phyloP scores from a whole-genome alignment of 2,329 filamentous ascomycete species.

The Diatrype stigma region DNA sequence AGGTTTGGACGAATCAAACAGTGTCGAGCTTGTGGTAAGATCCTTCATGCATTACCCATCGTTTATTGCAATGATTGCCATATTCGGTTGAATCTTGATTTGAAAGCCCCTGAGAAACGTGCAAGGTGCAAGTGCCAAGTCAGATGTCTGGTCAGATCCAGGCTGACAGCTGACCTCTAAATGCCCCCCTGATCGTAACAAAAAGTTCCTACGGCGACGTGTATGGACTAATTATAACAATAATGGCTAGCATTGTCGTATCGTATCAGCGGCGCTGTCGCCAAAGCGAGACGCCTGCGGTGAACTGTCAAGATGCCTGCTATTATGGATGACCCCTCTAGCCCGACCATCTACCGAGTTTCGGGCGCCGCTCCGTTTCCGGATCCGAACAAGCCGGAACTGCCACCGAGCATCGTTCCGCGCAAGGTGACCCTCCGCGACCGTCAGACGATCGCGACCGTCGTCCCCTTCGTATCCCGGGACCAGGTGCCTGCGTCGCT shows the following conservation, averaged over 20 bases:
- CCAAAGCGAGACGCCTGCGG: not conserved
- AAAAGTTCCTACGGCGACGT: too few species aligned
- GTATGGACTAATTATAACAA: too few species aligned
- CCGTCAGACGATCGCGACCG: slow-evolving; percentile 75
- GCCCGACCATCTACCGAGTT: slow-evolving; percentile 65
- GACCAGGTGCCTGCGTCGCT: slow-evolving; percentile 72
- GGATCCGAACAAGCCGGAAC: slow-evolving; percentile 53
- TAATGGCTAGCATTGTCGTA: not conserved
- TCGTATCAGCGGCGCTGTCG: not conserved
- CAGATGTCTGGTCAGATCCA: too few species aligned
- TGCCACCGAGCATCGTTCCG: slow-evolving; percentile 66
- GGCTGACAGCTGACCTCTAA: too few species aligned
- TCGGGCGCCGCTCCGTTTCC: slow-evolving; percentile 65
- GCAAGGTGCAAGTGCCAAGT: too few species aligned
- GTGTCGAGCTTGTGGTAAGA: not conserved
- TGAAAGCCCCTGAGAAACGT: too few species aligned
- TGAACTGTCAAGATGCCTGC: slow-evolving; percentile 58
- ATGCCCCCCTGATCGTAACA: too few species aligned
- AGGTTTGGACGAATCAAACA: not conserved
- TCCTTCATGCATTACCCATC: not conserved
- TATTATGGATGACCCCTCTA: slow-evolving; percentile 71
- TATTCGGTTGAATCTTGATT: not conserved
- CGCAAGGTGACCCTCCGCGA: slow-evolving; percentile 80
- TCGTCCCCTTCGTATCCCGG: slow-evolving; percentile 77
- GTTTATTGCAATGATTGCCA: not conserved